Conservation (phyloP, 2,329 filamentous ascomycete species). For the Monilinia laxa region DNA sequence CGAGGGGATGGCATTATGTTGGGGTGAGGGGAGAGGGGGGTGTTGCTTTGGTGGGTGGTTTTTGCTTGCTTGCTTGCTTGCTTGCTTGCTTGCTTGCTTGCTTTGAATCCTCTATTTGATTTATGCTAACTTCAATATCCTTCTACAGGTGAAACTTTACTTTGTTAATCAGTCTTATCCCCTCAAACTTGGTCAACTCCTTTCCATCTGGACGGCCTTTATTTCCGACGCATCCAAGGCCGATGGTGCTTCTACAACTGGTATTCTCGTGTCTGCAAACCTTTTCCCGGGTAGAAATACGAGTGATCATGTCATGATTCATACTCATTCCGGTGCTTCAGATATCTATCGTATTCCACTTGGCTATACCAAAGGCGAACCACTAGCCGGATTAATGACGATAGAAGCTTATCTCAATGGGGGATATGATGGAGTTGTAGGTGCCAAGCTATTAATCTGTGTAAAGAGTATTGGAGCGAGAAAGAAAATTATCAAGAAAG, state of each 20-base stretch:
- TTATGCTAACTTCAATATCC: constrained; percentile 2
- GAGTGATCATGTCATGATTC: constrained; percentile 53
- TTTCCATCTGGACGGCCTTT: constrained; percentile 58
- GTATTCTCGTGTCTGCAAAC: constrained; percentile 47
- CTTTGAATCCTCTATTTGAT: constrained; percentile 21
- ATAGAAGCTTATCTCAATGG: constrained; percentile 54
- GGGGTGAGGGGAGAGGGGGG: constrained; percentile 57
- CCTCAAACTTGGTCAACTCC: constrained; percentile 52
- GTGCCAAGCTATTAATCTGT: constrained; percentile 55
- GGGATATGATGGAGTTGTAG: constrained; percentile 51
- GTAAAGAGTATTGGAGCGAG: constrained; percentile 56
- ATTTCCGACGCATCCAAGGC: constrained; percentile 50
- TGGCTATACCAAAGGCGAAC: constrained; percentile 42
- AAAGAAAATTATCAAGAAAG: constrained; percentile 52
- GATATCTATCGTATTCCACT: constrained; percentile 50
- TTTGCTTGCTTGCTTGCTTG: too few species aligned
- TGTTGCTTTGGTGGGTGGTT: constrained; percentile 48
- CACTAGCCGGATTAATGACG: constrained; percentile 54
- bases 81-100: too few species aligned
- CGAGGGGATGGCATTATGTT: constrained; percentile 53
- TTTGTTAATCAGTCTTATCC: constrained; percentile 46
- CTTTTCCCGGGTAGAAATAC: constrained; percentile 58
- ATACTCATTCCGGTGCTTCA: constrained; percentile 48
- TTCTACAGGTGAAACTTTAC: constrained; percentile 51
- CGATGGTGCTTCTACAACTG: constrained; percentile 40